These are phyloP conservation scores for Fusarium sp. DNA, from an alignment of 2,329 filamentous ascomycete species.

Conservation along the genomic window DNA sequence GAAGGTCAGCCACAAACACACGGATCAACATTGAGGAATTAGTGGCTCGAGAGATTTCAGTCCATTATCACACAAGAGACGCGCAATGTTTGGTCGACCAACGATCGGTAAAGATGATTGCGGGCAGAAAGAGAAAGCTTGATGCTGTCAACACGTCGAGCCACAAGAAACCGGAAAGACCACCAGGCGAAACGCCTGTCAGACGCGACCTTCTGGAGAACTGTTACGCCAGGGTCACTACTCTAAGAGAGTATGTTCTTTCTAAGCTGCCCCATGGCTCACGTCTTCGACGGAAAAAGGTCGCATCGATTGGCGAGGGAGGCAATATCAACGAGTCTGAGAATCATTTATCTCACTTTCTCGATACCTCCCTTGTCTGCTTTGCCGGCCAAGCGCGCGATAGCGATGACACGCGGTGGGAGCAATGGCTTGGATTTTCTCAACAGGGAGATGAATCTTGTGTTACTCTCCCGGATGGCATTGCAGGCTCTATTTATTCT, in stretches of 20 bases:
- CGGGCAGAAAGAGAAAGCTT: constrained; percentile 44
- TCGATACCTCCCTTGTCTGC: constrained; percentile 77
- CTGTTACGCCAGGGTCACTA: constrained; percentile 72
- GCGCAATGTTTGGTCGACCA: constrained; percentile 16
- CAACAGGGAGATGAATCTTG: constrained; percentile 68
- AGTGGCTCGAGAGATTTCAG: constrained; percentile 9
- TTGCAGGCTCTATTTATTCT: constrained; percentile 57
- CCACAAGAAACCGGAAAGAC: constrained; percentile 22
- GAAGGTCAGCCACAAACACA: constrained; percentile 23
- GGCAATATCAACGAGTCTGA: constrained; percentile 47
- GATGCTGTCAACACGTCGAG: constrained; percentile 37
- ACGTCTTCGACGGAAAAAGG: constrained; percentile 66
- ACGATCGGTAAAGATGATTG: constrained; percentile 37
- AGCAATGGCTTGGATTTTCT: constrained; percentile 68
- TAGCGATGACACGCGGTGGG: constrained; percentile 55
- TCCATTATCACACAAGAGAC: constrained; percentile 4
- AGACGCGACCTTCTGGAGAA: constrained; percentile 71
- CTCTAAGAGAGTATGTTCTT: constrained; percentile 76
- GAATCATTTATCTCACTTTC: constrained; percentile 60
- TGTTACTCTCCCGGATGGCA: constrained; percentile 60
- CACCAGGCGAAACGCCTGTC: constrained; percentile 36
- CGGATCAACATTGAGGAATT: background rate
- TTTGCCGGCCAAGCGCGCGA: constrained; percentile 47
- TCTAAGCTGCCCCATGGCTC: constrained; percentile 72
- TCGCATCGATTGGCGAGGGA: constrained; percentile 55